Conservation (phyloP, 148 eudicot genomes). For the Fagopyrum tataricum region DNA sequence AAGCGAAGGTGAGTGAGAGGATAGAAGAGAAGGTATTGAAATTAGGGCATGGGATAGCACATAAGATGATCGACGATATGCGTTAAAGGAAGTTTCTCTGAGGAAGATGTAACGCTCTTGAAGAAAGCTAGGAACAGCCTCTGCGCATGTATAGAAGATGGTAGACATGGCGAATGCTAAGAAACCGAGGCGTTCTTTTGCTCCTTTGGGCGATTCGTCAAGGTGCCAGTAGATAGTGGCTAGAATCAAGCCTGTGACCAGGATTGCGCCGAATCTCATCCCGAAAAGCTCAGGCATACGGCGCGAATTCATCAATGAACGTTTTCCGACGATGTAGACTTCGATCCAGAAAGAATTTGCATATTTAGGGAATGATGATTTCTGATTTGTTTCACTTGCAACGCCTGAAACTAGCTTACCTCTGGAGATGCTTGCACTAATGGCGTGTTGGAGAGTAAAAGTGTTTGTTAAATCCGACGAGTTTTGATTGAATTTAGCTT, state of each 20-base stretch:
- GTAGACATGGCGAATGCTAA: constrained; percentile 94
- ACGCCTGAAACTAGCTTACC: constrained; percentile 48
- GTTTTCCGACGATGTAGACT: constrained; percentile 48
- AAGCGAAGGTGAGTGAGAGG: constrained; percentile 61
- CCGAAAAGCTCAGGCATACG: constrained; percentile 67
- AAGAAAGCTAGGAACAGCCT: constrained; percentile 73
- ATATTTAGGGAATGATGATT: constrained; percentile 40
- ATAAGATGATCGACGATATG: constrained; percentile 73
- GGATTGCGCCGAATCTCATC: constrained; percentile 52
- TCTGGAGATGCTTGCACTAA: constrained; percentile 41
- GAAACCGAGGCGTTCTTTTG: constrained; percentile 62
- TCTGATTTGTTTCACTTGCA: constrained; percentile 24
- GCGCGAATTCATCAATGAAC: constrained; percentile 58
- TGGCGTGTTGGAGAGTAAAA: constrained; percentile 31
- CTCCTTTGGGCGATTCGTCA: constrained; percentile 63
- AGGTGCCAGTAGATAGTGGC: constrained; percentile 69
- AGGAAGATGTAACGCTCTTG: constrained; percentile 72
- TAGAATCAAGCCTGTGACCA: constrained; percentile 60
- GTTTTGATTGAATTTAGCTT: not conserved
- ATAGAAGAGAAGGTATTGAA: constrained; percentile 59
- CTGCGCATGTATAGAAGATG: constrained; percentile 85
- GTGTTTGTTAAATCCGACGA: constrained; percentile 12
- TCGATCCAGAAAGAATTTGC: constrained; percentile 81
- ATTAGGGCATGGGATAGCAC: constrained; percentile 67
- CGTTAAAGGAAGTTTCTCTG: constrained; percentile 81